Evolutionary conservation across 2,329 filamentous ascomycete species (phyloP), one percentile per base, ranked within the genome.

Genomic region (Phoma sp.): DNA sequence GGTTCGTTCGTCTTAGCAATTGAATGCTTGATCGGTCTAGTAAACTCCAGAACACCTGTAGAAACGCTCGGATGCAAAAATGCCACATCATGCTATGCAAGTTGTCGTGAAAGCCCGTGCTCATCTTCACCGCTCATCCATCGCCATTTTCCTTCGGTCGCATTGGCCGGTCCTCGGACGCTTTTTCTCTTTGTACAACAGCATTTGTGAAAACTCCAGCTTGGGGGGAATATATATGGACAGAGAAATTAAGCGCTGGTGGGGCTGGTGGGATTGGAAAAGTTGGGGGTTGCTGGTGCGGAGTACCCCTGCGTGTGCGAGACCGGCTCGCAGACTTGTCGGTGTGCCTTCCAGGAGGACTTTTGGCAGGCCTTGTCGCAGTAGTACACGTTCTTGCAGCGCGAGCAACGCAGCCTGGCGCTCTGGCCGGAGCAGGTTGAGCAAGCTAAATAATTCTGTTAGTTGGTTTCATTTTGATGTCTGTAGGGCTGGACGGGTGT

Each of bases 331-430:
- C 80, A 83, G 7, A 65, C 56, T 53, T 75, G 76, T 61, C 80
- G 80, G 67, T 85, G 82, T 2, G 53, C 46, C 58, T 80, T 80
- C 80, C 79, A 85, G 62, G 84, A 75, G 1, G 67, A 63, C 57
- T 79, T 81, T 64, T 84, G 79, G 69, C 82, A 85, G 32, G 78
- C 75, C 23, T 73, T 73, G 37, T 79, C 80, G 74, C 82, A 86
- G 69, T 85, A 85, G 24, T 60, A 69, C 0, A 75, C 72, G 0
- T 59, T 59, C n/a, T 71, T 72, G 75, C 82, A 83, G 58, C 77
- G 79, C n/a, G 77, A 75, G 64, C 81, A 83, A 45, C 67, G 71
- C 38, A 65, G 57, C 50, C 60, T 61, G 4, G 65, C 65, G 22
- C 49, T 47, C 30, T 63, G 52, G 57, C 64, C 55, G 8, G 66